These are phyloP conservation scores for Rhizopogon salebrosus DNA, from an alignment of 768 basidiomycete species.

Conservation along the genomic window DNA sequence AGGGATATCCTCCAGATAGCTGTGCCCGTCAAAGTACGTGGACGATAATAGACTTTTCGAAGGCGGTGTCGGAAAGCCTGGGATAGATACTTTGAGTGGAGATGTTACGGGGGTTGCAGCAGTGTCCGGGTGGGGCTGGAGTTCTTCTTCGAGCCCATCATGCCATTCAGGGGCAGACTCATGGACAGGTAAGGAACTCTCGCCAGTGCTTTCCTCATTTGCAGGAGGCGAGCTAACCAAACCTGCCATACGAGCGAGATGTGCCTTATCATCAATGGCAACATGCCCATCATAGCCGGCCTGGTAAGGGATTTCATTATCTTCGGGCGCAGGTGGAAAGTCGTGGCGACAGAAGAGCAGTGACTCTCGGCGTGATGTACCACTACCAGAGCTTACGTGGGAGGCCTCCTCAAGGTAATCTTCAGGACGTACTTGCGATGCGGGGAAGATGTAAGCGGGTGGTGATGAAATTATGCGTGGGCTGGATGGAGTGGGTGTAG, in stretches of 20 bases:
- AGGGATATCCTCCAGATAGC: background rate
- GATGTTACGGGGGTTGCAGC: slow-evolving; percentile 38
- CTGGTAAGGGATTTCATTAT: slow-evolving; percentile 24
- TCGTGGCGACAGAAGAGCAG: slow-evolving; percentile 4
- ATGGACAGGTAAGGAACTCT: slow-evolving; percentile 13
- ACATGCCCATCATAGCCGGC: slow-evolving; percentile 46
- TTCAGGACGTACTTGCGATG: slow-evolving; percentile 11
- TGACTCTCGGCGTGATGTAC: slow-evolving; percentile 10
- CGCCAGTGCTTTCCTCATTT: slow-evolving; percentile 8
- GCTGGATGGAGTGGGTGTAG: slow-evolving; percentile 6
- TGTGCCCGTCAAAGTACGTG: background rate
- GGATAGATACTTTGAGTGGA: slow-evolving; percentile 31
- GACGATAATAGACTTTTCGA: background rate
- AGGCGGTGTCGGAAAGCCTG: background rate
- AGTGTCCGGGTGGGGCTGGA: slow-evolving; percentile 29
- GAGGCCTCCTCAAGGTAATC: slow-evolving; percentile 3
- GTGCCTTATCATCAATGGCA: slow-evolving; percentile 59
- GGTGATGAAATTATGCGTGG: slow-evolving; percentile 26
- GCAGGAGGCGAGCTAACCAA: slow-evolving; percentile 50
- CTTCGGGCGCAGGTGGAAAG: slow-evolving; percentile 1
- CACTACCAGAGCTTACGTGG: slow-evolving; percentile 1
- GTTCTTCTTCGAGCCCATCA: slow-evolving; percentile 42
- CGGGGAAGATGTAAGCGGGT: slow-evolving; percentile 41
- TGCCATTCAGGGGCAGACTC: slow-evolving; percentile 51
- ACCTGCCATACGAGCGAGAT: slow-evolving; percentile 48